phyloP scores from a whole-genome alignment of 371 early-diverging fungal species.

The Zancudomyces culisetae region DNA sequence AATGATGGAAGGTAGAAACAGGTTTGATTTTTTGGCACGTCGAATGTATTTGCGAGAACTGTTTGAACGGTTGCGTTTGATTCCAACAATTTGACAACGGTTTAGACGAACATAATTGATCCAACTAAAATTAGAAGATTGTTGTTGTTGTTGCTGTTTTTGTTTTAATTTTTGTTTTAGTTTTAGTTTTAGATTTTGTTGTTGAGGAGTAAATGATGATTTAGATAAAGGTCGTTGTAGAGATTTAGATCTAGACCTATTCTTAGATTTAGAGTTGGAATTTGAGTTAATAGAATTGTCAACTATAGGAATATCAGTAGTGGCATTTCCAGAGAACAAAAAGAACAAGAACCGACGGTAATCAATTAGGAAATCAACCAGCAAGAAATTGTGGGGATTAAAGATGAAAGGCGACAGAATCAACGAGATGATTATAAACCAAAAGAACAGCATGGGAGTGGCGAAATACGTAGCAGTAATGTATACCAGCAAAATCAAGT shows the following conservation, averaged over 20 bases:
- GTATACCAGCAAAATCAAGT: slow-evolving; percentile 49
- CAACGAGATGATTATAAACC: slow-evolving; percentile 58
- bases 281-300: too few species aligned
- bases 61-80: slow-evolving; percentile 60
- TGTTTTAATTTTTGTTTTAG: too few species aligned
- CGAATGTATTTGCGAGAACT: slow-evolving; percentile 43
- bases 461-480: slow-evolving; percentile 48
- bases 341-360: slow-evolving; percentile 60
- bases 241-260: too few species aligned
- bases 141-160: too few species aligned
- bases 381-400: slow-evolving; percentile 64
- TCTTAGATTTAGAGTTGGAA: background rate
- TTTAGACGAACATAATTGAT: slow-evolving; percentile 61
- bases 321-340: slow-evolving; percentile 60
- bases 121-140: too few species aligned
- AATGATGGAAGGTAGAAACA: slow-evolving; percentile 53
- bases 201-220: too few species aligned
- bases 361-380: slow-evolving; percentile 54
- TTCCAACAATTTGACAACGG: slow-evolving; percentile 46
- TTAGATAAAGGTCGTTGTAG: too few species aligned
- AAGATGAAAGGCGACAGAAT: slow-evolving; percentile 60
- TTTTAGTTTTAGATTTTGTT: too few species aligned
- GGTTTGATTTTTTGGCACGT: slow-evolving; percentile 41
- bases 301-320: slow-evolving; percentile 42
- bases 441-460: slow-evolving; percentile 62